phyloP scores from a whole-genome alignment of 352 stramenopile genomes.

The Phytopythium chamaehyphon region DNA sequence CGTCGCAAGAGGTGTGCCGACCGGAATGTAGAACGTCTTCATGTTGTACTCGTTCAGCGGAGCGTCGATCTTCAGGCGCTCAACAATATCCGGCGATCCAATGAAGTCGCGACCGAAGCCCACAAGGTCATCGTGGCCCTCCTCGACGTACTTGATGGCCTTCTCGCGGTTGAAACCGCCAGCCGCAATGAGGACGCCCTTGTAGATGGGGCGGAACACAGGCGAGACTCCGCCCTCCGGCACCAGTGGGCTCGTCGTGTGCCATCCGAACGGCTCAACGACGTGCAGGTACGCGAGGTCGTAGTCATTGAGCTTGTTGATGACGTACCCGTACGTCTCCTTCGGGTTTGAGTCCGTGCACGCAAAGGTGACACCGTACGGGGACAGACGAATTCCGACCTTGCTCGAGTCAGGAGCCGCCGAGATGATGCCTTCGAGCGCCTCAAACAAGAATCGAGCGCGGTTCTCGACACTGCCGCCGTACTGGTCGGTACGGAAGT shows the following conservation, averaged over 20 bases:
- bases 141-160: slow-evolving; percentile 24
- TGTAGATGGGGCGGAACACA: slow-evolving; percentile 32
- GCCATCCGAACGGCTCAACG: slow-evolving; percentile 28
- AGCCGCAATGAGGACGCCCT: slow-evolving; percentile 31
- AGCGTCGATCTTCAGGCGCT: slow-evolving; percentile 23
- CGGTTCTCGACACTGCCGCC: slow-evolving; percentile 80
- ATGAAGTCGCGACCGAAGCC: slow-evolving; percentile 50
- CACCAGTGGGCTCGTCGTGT: slow-evolving; percentile 9
- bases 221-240: slow-evolving; percentile 27
- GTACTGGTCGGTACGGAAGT: slow-evolving; percentile 79
- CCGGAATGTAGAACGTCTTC: slow-evolving; percentile 19
- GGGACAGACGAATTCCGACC: slow-evolving; percentile 17
- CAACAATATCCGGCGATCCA: slow-evolving; percentile 45
- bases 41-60: slow-evolving; percentile 31
- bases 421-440: slow-evolving; percentile 37
- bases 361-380: slow-evolving; percentile 25
- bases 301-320: slow-evolving; percentile 24
- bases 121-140: slow-evolving; percentile 31
- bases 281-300: slow-evolving; percentile 37
- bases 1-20: slow-evolving; percentile 5
- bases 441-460: slow-evolving; percentile 58
- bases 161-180: slow-evolving; percentile 24
- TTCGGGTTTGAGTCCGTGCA: slow-evolving; percentile 23
- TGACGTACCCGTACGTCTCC: slow-evolving; percentile 25
- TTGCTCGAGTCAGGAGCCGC: slow-evolving; percentile 13